These are phyloP conservation scores for Oxytropis ochrocephala DNA, from an alignment of 306 rosid species.

Conservation along the genomic window DNA sequence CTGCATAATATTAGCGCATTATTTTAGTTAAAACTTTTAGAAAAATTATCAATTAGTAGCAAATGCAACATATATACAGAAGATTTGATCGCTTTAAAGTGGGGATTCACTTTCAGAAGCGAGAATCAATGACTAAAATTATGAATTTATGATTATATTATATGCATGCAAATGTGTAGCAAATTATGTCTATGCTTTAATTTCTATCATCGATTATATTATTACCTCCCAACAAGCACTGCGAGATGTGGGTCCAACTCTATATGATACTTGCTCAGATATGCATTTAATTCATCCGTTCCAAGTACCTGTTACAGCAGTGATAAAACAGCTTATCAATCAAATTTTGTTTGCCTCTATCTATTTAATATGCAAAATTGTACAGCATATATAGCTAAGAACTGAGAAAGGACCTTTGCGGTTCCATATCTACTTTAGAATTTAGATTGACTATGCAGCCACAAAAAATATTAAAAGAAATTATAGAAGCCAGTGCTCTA, in stretches of 20 bases:
- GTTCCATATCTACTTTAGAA: neutral
- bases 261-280: conserved; percentile 60
- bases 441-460: neutral
- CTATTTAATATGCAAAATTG: conserved; percentile 1
- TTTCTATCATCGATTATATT: neutral
- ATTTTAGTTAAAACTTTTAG: neutral
- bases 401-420: neutral
- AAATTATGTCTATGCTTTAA: neutral
- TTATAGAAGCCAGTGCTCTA: neutral
- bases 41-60: neutral
- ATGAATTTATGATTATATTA: too few species aligned
- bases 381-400: neutral
- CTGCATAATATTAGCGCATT: conserved; percentile 30
- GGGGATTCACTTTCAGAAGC: neutral
- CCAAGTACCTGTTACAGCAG: conserved; percentile 66
- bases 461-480: neutral
- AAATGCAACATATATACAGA: neutral
- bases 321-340: conserved; percentile 9
- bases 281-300: conserved; percentile 65
- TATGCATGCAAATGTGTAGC: neutral
- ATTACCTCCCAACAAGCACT: conserved; percentile 73
- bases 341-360: neutral
- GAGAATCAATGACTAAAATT: neutral
- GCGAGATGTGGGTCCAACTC: conserved; percentile 76
- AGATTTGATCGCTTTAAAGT: neutral